Evolutionary conservation across 106 monocot species (phyloP).

Genomic region (Dioscorea dumetorum): DNA sequence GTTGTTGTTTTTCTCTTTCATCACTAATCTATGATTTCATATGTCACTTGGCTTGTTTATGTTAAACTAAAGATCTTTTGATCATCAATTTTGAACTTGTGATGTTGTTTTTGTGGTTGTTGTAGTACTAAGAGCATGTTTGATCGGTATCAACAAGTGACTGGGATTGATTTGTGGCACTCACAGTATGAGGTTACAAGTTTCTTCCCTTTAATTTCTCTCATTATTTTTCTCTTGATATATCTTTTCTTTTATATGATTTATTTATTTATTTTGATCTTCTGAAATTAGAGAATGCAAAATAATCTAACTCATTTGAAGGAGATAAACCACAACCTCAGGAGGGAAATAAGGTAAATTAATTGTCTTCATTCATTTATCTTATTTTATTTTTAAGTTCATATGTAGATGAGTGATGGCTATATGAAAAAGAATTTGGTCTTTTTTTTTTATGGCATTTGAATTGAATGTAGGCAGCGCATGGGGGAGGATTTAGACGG

Average conservation of each 20-base stretch:
- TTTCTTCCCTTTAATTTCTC: not conserved
- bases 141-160: constrained; percentile 58
- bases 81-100: no score
- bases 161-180: constrained; percentile 63
- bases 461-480: constrained; percentile 38
- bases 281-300: constrained; percentile 61
- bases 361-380: not conserved
- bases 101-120: not conserved
- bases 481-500: constrained; percentile 71
- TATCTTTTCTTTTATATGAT: not conserved
- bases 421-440: not conserved
- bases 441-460: not conserved
- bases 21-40: no score
- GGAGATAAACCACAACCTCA: constrained; percentile 71
- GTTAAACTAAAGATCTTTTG: not conserved
- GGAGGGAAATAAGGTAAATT: constrained; percentile 85
- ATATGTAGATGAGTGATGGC: not conserved
- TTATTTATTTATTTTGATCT: not conserved
- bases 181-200: constrained; percentile 57
- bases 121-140: constrained; percentile 58
- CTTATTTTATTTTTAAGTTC: not conserved
- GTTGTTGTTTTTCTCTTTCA: no score
- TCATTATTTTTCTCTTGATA: constrained; percentile 4
- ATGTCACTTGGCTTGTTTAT: no score
- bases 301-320: constrained; percentile 65